These are phyloP conservation scores for Mycothermus thermophilus DNA, from an alignment of 495 filamentous ascomycete species.

Conservation along the genomic window DNA sequence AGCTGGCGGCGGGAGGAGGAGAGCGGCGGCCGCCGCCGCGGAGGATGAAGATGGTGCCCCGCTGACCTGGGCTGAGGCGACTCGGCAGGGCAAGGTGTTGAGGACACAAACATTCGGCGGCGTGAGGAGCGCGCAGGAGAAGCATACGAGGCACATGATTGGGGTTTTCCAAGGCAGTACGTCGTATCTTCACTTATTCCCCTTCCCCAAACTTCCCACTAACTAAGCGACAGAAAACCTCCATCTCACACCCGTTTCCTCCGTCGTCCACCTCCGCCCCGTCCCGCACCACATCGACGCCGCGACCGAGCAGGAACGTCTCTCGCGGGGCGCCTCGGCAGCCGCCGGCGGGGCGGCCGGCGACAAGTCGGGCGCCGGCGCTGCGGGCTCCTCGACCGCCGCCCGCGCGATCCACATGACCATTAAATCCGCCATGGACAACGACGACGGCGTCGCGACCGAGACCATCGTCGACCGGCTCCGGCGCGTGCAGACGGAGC, in stretches of 20 bases:
- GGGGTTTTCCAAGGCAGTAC: slow-evolving; percentile 36
- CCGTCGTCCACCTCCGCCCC: slow-evolving; percentile 32
- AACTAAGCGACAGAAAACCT: slow-evolving; percentile 24
- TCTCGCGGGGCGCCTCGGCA: slow-evolving; percentile 14
- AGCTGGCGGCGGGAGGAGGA: too few relatives aligned
- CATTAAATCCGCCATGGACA: slow-evolving; percentile 32
- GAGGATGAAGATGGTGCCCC: slow-evolving; percentile 15
- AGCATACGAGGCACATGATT: slow-evolving; percentile 32
- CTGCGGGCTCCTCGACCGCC: slow-evolving; percentile 6
- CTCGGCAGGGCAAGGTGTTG: slow-evolving; percentile 29
- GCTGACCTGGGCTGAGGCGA: slow-evolving; percentile 32
- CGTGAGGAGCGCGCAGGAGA: slow-evolving; percentile 19
- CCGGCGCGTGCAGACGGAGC: slow-evolving; percentile 30
- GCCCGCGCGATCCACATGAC: slow-evolving; percentile 39
- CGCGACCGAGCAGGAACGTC: slow-evolving; percentile 28
- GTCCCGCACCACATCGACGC: slow-evolving; percentile 37
- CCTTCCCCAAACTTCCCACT: not conserved
- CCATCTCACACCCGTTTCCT: slow-evolving; percentile 33
- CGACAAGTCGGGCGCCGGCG: slow-evolving; percentile 5
- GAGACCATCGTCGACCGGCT: slow-evolving; percentile 37
- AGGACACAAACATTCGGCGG: slow-evolving; percentile 32
- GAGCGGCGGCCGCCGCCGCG: slow-evolving; percentile 12
- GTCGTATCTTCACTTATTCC: slow-evolving; percentile 2
- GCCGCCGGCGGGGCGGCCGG: slow-evolving; percentile 4
- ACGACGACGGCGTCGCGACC: slow-evolving; percentile 25